Base-by-base conservation (phyloP, 176 grass and related monocot genomes). In the Pontederia crassipes region DNA sequence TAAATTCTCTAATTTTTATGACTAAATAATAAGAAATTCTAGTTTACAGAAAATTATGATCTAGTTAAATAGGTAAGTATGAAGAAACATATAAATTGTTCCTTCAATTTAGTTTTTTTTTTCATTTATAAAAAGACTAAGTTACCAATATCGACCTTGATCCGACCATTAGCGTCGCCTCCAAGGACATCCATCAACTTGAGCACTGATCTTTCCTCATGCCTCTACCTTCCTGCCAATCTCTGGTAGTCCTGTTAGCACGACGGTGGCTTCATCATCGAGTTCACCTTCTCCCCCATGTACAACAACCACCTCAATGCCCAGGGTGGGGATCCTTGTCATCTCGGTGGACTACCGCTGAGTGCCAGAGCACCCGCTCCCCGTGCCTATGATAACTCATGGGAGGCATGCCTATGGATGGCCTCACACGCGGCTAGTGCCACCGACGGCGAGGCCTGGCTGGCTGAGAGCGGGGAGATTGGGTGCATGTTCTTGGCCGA, bases 231-330 rank as follows among this genome's bases (percentile, higher is more conserved):
- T 14, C 77, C 77, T 28, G 57, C n/a, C n/a, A n/a, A 45, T 3
- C 11, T 60, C 67, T 48, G 11, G 59, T 48, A 11, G 47, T 35
- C 50, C 64, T 95, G 81, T 64, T 77, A 49, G 72, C 81, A 94
- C 65, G 89, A 84, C 58, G 89, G 89, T 28, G 89, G 83, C 8
- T 94, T 94, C 76, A 77, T 82, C 35, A 82, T 94, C 74, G 81
- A 85, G 79, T 84, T 84, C 18, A 77, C 89, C 63, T 94, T 94
- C 81, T 84, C 85, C 55, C 81, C 81, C 15, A 73, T 76, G 67
- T 88, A 95, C 77, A 84, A 95, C 77, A 78, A 70, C 55, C 88
- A 82, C 77, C 72, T 95, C 85, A n/a, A n/a, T n/a, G n/a, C n/a
- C n/a, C n/a, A n/a, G n/a, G n/a, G n/a, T n/a, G n/a, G n/a, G n/a